Conservation (phyloP, 176 grass and related monocot genomes). For the Zea luxurians region DNA sequence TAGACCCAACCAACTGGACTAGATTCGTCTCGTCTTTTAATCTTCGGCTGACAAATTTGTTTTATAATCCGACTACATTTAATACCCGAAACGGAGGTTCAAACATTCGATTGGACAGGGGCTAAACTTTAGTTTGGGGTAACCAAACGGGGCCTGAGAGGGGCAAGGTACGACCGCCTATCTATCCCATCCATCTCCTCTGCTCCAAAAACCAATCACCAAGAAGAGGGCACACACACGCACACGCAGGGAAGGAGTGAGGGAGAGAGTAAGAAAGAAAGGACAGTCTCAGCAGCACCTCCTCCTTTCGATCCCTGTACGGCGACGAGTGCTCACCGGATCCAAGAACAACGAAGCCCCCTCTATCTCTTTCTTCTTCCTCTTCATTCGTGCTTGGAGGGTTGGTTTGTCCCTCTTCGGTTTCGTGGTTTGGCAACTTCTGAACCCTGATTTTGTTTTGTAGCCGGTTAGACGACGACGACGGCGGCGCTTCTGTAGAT, state of each 20-base stretch:
- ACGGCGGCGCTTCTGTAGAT: not conserved
- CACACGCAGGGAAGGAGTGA: not conserved
- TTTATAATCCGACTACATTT: too few species aligned
- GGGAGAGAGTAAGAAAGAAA: too few species aligned
- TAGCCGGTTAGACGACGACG: too few species aligned
- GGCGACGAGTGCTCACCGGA: slow-evolving; percentile 41
- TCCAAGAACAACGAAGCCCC: slow-evolving; percentile 37
- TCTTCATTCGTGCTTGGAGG: not conserved
- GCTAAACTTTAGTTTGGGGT: too few species aligned
- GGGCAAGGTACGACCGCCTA: slow-evolving; percentile 42
- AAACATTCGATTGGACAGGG: too few species aligned
- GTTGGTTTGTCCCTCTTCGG: slow-evolving; percentile 9
- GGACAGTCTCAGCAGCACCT: slow-evolving; percentile 4
- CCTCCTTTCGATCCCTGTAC: slow-evolving; percentile 34
- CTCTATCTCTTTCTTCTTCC: not conserved
- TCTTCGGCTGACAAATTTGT: too few species aligned
- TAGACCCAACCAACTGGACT: too few species aligned
- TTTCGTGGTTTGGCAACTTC: not conserved
- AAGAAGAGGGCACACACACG: not conserved
- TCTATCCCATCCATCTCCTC: slow-evolving; percentile 50
- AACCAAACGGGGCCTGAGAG: too few species aligned
- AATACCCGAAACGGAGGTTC: too few species aligned
- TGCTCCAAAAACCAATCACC: slow-evolving; percentile 34
- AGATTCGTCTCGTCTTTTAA: too few species aligned
- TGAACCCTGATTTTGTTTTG: too few species aligned